These are phyloP conservation scores for Barbarea vulgaris DNA, from an alignment of 345 rosid species.

Conservation along the genomic window DNA sequence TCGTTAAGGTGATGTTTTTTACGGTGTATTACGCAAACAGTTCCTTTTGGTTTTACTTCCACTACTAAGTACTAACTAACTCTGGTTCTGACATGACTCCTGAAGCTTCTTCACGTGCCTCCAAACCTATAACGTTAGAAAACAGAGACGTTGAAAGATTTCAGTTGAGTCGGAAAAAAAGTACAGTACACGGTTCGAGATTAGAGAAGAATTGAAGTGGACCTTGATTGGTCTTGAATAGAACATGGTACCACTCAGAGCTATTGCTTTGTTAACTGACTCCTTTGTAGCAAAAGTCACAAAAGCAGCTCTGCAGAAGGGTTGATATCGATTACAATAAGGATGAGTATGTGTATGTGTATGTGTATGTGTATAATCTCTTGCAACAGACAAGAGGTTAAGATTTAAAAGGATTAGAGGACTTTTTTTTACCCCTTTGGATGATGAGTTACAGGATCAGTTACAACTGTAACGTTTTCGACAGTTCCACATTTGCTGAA, in stretches of 20 bases:
- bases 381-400: too few species aligned
- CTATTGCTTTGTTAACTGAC: slow-evolving; percentile 42
- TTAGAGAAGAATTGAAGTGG: slow-evolving; percentile 1
- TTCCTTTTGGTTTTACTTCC: neutral
- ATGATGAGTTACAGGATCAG: slow-evolving; percentile 34
- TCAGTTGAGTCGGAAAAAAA: neutral
- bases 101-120: slow-evolving; percentile 7
- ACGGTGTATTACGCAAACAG: slow-evolving; percentile 1
- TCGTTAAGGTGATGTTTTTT: neutral
- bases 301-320: slow-evolving; percentile 40
- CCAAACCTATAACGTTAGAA: slow-evolving; percentile 16
- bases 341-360: too few species aligned
- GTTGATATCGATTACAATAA: neutral
- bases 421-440: slow-evolving; percentile 41
- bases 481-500: slow-evolving; percentile 47
- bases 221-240: slow-evolving; percentile 46
- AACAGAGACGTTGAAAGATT: neutral
- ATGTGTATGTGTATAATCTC: too few species aligned
- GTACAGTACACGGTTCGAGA: neutral
- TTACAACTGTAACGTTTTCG: slow-evolving; percentile 27
- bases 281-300: slow-evolving; percentile 45
- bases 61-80: too few species aligned
- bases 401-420: slow-evolving; percentile 15
- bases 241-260: slow-evolving; percentile 38
- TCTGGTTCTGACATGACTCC: slow-evolving; percentile 14